These are phyloP conservation scores for Cyberlindnera mrakii DNA, from an alignment of 805 yeast species.

Conservation along the genomic window DNA sequence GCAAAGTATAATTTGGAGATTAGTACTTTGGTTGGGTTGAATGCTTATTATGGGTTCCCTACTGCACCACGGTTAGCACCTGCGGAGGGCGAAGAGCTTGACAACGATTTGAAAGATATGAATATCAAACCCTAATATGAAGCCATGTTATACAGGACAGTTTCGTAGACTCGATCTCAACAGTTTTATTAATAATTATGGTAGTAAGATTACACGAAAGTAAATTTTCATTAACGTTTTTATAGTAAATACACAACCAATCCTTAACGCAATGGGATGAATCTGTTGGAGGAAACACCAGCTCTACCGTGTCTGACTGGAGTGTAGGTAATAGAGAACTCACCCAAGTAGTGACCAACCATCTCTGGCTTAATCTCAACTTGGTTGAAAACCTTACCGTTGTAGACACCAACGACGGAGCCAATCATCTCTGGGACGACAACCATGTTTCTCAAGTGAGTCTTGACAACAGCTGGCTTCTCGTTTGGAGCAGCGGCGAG, in stretches of 20 bases:
- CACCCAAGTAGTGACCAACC: constrained; percentile 99
- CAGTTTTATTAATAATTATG: no score
- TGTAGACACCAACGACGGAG: constrained; percentile 97
- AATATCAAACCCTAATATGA: constrained; percentile 10
- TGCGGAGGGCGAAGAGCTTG: constrained; percentile 66
- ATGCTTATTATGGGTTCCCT: constrained; percentile 71
- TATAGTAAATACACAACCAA: constrained; percentile 18
- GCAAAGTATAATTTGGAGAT: constrained; percentile 63
- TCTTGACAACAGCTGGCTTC: constrained; percentile 97
- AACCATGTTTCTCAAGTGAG: constrained; percentile 99
- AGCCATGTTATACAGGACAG: not conserved
- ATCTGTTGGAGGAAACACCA: constrained; percentile 67
- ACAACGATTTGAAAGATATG: constrained; percentile 66
- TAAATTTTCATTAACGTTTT: constrained; percentile 14
- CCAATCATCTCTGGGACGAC: constrained; percentile 99
- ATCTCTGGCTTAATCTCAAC: constrained; percentile 99
- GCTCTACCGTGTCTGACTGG: constrained; percentile 99
- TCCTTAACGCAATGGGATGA: constrained; percentile 61
- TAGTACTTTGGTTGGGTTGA: constrained; percentile 62
- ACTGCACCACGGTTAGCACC: constrained; percentile 65
- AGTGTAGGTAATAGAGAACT: constrained; percentile 98
- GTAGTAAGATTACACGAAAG: not conserved
- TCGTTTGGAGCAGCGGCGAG: constrained; percentile 84
- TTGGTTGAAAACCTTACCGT: constrained; percentile 99
- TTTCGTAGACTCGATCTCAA: no score